Evolutionary conservation across 1,284 basidiomycete species (phyloP).

Genomic region (Microbotryum lychnidis-dioicae): DNA sequence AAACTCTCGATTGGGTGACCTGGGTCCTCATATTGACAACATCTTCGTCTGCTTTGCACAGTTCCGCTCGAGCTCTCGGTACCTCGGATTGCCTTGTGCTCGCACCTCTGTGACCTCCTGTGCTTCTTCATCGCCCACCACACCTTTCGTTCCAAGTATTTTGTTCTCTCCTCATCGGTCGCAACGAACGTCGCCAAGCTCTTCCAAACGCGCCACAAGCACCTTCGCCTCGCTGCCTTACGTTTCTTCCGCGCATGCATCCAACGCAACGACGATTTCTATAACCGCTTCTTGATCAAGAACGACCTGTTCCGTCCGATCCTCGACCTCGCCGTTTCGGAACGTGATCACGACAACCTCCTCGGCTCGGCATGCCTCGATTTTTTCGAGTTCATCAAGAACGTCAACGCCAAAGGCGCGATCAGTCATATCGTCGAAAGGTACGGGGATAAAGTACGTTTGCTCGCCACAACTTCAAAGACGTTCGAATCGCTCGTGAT

Average conservation of each 20-base stretch:
- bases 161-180: slow-evolving; percentile 70
- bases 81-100: slow-evolving; percentile 34
- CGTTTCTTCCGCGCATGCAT: slow-evolving; percentile 84
- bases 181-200: slow-evolving; percentile 65
- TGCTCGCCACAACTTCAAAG: slow-evolving; percentile 55
- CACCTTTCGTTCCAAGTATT: slow-evolving; percentile 76
- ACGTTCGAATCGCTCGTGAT: slow-evolving; percentile 65
- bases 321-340: slow-evolving; percentile 68
- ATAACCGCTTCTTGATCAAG: slow-evolving; percentile 75
- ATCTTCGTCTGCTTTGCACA: not conserved
- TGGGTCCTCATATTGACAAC: not conserved
- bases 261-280: slow-evolving; percentile 75
- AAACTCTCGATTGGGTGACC: not conserved
- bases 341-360: slow-evolving; percentile 81
- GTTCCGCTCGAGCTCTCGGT: slow-evolving; percentile 18
- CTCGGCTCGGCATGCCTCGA: slow-evolving; percentile 91
- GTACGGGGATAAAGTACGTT: slow-evolving; percentile 58
- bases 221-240: slow-evolving; percentile 77
- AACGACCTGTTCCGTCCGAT: slow-evolving; percentile 75
- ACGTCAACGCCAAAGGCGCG: slow-evolving; percentile 58
- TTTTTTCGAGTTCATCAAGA: slow-evolving; percentile 81
- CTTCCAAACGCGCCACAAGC: slow-evolving; percentile 64
- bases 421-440: slow-evolving; percentile 76
- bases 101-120: slow-evolving; percentile 58
- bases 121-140: slow-evolving; percentile 83